phyloP scores from a whole-genome alignment of 139 green algal genomes.

The Marvania coccoides region DNA sequence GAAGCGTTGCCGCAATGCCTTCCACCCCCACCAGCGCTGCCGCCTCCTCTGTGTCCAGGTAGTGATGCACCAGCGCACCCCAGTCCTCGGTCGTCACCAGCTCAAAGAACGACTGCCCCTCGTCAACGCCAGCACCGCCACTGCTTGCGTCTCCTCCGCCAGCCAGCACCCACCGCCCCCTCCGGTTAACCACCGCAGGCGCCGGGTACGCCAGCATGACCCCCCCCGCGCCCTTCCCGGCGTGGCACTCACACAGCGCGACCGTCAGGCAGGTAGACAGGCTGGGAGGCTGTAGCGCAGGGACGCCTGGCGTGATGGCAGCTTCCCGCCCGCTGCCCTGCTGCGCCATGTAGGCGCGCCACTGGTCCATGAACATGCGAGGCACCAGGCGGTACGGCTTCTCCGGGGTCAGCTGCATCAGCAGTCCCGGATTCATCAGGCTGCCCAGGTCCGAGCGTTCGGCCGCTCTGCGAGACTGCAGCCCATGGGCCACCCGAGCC shows the following conservation, averaged over 20 bases:
- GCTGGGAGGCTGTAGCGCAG: constrained; percentile 4
- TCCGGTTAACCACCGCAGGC: constrained; percentile 34
- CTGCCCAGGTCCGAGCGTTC: constrained; percentile 28
- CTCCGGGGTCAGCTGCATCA: constrained; percentile 25
- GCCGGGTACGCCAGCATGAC: constrained; percentile 14
- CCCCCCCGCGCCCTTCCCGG: not conserved
- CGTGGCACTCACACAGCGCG: constrained; percentile 43
- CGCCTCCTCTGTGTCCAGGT: not conserved
- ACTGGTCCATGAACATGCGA: constrained; percentile 37
- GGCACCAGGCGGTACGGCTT: constrained; percentile 53
- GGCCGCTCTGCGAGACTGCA: constrained; percentile 16
- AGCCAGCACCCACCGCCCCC: constrained; percentile 37
- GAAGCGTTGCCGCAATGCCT: too few relatives aligned
- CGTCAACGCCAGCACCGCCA: not conserved
- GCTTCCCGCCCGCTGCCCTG: not conserved
- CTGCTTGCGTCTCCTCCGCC: not conserved
- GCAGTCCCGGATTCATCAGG: constrained; percentile 22
- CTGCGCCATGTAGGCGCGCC: constrained; percentile 30
- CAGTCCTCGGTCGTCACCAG: constrained; percentile 20
- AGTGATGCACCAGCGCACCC: constrained; percentile 24
- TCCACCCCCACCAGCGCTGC: too few relatives aligned
- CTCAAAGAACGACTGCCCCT: constrained; percentile 15
- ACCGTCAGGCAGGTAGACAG: constrained; percentile 25
- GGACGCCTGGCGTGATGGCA: not conserved
- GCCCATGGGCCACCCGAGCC: constrained; percentile 1